Conservation (phyloP, 2,329 filamentous ascomycete species). For the Talaromyces funiculosus region DNA sequence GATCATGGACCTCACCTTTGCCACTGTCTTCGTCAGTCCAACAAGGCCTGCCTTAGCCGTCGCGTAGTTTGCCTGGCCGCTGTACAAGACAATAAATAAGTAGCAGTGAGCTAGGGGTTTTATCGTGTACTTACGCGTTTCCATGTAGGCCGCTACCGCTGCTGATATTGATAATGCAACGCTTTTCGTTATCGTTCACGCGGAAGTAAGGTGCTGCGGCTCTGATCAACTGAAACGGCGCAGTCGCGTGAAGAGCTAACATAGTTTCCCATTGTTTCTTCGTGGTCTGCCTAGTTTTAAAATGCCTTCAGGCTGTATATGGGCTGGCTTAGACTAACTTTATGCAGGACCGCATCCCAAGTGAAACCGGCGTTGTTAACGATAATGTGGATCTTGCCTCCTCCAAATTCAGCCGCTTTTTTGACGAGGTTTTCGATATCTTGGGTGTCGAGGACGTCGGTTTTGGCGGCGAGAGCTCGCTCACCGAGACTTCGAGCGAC, state of each 20-base stretch:
- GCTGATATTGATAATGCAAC: conserved; percentile 45
- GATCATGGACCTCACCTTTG: conserved; percentile 16
- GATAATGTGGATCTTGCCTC: background rate
- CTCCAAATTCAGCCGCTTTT: background rate
- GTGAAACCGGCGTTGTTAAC: background rate
- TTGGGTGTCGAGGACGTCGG: background rate
- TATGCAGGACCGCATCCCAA: background rate
- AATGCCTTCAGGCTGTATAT: background rate
- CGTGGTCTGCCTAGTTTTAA: background rate
- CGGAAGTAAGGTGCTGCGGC: background rate
- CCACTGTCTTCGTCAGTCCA: conserved; percentile 51
- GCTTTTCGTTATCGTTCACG: background rate
- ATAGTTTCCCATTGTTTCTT: background rate
- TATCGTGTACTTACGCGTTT: background rate
- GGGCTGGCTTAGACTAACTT: background rate
- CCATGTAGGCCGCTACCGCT: background rate
- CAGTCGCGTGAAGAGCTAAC: background rate
- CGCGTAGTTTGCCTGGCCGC: conserved; percentile 50
- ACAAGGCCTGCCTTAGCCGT: conserved; percentile 49
- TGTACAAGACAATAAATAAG: conserved; percentile 47
- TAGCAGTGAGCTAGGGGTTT: conserved; percentile 41
- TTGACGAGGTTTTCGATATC: background rate
- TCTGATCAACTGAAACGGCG: background rate
- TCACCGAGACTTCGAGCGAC: background rate
- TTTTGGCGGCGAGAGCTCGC: background rate